phyloP scores from a whole-genome alignment of 768 basidiomycete genomes.

The Kwoniella shandongensis region DNA sequence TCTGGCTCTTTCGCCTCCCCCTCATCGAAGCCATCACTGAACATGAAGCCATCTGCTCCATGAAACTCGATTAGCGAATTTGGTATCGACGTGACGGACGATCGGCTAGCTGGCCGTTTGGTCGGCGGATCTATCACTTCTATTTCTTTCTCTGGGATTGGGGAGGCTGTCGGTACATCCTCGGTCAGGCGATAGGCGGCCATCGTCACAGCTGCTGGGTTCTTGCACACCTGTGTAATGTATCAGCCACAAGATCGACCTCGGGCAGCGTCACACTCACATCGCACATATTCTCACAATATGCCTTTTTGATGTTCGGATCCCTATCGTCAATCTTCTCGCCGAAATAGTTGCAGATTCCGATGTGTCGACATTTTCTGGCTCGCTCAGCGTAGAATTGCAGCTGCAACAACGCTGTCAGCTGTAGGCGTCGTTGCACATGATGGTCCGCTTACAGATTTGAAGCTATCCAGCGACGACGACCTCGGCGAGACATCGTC shows the following conservation, averaged over 20 bases:
- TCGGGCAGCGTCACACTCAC: slow-evolving; percentile 33
- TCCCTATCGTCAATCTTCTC: slow-evolving; percentile 51
- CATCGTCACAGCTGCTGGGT: slow-evolving; percentile 22
- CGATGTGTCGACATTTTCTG: slow-evolving; percentile 49
- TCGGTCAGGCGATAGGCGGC: slow-evolving; percentile 13
- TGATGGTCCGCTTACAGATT: slow-evolving; percentile 34
- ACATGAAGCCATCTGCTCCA: neutral
- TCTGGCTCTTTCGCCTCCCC: too few species aligned
- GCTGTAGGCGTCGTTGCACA: neutral
- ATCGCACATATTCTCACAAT: slow-evolving; percentile 54
- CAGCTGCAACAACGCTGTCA: slow-evolving; percentile 31
- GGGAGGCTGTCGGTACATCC: slow-evolving; percentile 14
- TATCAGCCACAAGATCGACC: neutral
- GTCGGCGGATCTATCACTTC: neutral
- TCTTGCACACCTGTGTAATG: slow-evolving; percentile 31
- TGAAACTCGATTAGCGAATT: neutral
- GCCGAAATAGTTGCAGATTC: slow-evolving; percentile 54
- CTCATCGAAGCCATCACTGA: neutral
- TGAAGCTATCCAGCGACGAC: slow-evolving; percentile 46
- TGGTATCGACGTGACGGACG: slow-evolving; percentile 6
- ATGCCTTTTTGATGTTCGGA: slow-evolving; percentile 31
- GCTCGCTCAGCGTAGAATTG: slow-evolving; percentile 47
- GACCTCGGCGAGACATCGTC: slow-evolving; percentile 26
- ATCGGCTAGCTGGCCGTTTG: slow-evolving; percentile 1
- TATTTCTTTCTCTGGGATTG: too few species aligned